Percentiles rank a stretch among this genome's conserved stretches.
Evolutionary conservation across 140 eudicot genomes (phyloP).

Genomic region (Oenanthe javanica): DNA sequence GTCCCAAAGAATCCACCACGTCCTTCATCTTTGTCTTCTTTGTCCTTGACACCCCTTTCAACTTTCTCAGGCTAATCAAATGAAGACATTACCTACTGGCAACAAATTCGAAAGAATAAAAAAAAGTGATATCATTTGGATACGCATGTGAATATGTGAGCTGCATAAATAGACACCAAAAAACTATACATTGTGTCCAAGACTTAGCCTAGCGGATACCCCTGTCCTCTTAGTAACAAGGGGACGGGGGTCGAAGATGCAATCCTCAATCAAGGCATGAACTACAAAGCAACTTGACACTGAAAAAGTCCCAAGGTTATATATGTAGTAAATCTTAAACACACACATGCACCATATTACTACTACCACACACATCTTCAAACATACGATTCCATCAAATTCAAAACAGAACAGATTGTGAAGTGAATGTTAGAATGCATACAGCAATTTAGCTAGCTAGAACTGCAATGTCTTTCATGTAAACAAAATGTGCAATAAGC

Average conservation of each 20-base stretch:
- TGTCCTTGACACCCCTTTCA: constrained; percentile 49
- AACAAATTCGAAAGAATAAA: not conserved
- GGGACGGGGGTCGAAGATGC: too few species aligned
- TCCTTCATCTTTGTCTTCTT: constrained; percentile 45
- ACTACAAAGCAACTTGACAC: too few species aligned
- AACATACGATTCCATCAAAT: not conserved
- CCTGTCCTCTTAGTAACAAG: not conserved
- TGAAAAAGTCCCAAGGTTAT: too few species aligned
- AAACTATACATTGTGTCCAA: not conserved
- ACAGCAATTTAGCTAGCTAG: not conserved
- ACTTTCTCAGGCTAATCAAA: constrained; percentile 55
- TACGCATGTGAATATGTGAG: not conserved
- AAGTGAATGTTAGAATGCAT: not conserved
- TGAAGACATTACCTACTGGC: constrained; percentile 59
- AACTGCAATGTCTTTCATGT: not conserved
- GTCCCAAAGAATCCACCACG: constrained; percentile 74
- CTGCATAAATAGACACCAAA: not conserved
- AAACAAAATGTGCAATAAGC: too few species aligned
- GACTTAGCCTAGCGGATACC: not conserved
- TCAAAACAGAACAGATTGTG: too few species aligned
- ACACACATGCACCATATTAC: too few species aligned
- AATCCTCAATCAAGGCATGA: not conserved
- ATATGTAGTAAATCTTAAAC: not conserved
- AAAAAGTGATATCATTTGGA: not conserved
- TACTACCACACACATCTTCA: too few species aligned